Evolutionary conservation across 352 stramenopile genomes (phyloP), one percentile per base, ranked within the genome.

Genomic region (Phytophthora syringae): DNA sequence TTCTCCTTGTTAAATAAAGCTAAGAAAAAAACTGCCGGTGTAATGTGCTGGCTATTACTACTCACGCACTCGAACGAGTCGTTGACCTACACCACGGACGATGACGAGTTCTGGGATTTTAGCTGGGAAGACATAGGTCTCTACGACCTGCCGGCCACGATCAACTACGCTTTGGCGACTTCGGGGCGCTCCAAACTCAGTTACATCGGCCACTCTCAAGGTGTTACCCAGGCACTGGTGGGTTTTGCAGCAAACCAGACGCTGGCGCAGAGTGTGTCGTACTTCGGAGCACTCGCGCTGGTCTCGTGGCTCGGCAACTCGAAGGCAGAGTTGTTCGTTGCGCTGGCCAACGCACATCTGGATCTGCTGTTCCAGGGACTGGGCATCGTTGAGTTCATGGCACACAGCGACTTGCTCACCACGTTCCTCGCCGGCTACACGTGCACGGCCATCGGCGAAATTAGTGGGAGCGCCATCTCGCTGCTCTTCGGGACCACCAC

Each of bases 121-220:
- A 70, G 59, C 2, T 88, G 74, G 76, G 70, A 82, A 52, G 55
- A 84, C n/a, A 85, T 85, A 74, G 74, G 60, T 7, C 54, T 68
- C 2, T 79, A 76, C 39, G 79, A 85, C 45, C 56, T 88, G 22
- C 76, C 76, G 10, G 67, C 76, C 1, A 71, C 79, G 66, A 64
- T 85, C 53, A 72, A 75, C 45, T 79, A 88, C 52, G 61, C 74
- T 13, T 52, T 80, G 25, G 56, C 60, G 5, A 57, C 54, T 2
- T 77, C 79, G 2, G 45, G 67, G 7, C 65, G 69, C 20, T 24
- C 62, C 32, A 80, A 65, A 13, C 27, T 87, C 18, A 82, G 70
- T 57, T 88, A 84, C 53, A 54, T 88, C 1, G 79, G 76, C n/a
- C 79, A 85, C 52, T 88, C 79, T 21, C 63, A 85, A 39, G 76